Evolutionary conservation across 2,329 filamentous ascomycete species (phyloP).

Genomic region (Trichoderma asperellum): DNA sequence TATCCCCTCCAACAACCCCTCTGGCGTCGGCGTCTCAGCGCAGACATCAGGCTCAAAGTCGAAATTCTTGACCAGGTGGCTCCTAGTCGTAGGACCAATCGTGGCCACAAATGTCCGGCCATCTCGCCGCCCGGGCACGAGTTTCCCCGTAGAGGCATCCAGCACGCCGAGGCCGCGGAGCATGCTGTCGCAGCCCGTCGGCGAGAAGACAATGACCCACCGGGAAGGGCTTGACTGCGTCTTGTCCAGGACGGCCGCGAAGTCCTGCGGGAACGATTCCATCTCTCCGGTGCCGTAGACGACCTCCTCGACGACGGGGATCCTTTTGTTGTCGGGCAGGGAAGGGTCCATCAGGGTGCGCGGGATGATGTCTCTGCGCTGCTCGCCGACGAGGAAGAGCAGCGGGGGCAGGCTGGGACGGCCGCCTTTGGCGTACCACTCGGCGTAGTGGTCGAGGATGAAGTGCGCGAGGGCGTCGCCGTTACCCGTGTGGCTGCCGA

Average conservation of each 20-base stretch:
- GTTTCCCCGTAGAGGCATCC: slow-evolving; percentile 51
- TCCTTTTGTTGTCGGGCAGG: slow-evolving; percentile 55
- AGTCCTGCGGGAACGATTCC: slow-evolving; percentile 73
- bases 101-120: slow-evolving; percentile 71
- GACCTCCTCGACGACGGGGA: slow-evolving; percentile 75
- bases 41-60: slow-evolving; percentile 76
- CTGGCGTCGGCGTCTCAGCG: slow-evolving; percentile 78
- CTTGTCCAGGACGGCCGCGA: slow-evolving; percentile 55
- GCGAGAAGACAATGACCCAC: slow-evolving; percentile 79
- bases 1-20: slow-evolving; percentile 76
- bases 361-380: slow-evolving; percentile 87
- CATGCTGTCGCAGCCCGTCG: slow-evolving; percentile 66
- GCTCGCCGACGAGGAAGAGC: slow-evolving; percentile 88
- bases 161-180: slow-evolving; percentile 57
- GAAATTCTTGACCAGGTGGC: slow-evolving; percentile 69
- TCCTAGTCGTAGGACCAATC: slow-evolving; percentile 90
- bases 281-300: slow-evolving; percentile 88
- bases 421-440: slow-evolving; percentile 49
- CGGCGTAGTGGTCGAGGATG: slow-evolving; percentile 77
- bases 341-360: slow-evolving; percentile 68
- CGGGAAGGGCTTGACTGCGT: slow-evolving; percentile 50
- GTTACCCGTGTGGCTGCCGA: slow-evolving; percentile 82
- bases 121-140: slow-evolving; percentile 36
- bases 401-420: slow-evolving; percentile 60
- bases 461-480: slow-evolving; percentile 77